These are phyloP conservation scores for Dothideomycetes sp. DNA, from an alignment of 2,329 filamentous ascomycete species.

Conservation along the genomic window DNA sequence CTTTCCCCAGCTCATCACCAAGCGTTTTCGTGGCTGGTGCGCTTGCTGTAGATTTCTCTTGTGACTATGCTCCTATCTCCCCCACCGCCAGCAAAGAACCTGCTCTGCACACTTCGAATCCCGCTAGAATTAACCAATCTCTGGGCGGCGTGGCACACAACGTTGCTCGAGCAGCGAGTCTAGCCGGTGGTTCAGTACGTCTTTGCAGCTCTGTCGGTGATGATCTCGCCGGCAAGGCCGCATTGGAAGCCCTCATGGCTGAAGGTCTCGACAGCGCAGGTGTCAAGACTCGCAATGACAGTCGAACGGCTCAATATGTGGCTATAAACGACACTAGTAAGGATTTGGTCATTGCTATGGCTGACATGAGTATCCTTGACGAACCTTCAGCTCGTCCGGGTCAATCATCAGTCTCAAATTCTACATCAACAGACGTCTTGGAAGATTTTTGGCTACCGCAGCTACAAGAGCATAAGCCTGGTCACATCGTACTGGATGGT, in stretches of 20 bases:
- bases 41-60: constrained; percentile 77
- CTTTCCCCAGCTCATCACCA: constrained; percentile 21
- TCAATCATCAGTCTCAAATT: constrained; percentile 7
- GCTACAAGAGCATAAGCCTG: constrained; percentile 49
- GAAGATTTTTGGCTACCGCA: constrained; percentile 52
- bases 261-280: constrained; percentile 56
- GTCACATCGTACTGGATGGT: constrained; percentile 74
- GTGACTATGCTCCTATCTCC: constrained; percentile 56
- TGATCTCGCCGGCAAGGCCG: constrained; percentile 66
- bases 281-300: constrained; percentile 47
- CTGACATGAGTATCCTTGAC: constrained; percentile 81
- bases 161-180: constrained; percentile 74
- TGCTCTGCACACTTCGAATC: constrained; percentile 72
- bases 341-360: constrained; percentile 85
- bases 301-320: constrained; percentile 80
- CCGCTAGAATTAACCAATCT: constrained; percentile 67
- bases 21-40: constrained; percentile 86
- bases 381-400: constrained; percentile 10
- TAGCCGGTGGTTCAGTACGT: constrained; percentile 55
- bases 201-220: constrained; percentile 76
- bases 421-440: constrained; percentile 42
- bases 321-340: constrained; percentile 78
- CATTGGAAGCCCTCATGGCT: constrained; percentile 55
- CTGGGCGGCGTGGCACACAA: constrained; percentile 90
- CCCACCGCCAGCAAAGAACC: constrained; percentile 35